Conservation (phyloP, 2,329 filamentous ascomycete genomes). For the Aciculosporium take region DNA sequence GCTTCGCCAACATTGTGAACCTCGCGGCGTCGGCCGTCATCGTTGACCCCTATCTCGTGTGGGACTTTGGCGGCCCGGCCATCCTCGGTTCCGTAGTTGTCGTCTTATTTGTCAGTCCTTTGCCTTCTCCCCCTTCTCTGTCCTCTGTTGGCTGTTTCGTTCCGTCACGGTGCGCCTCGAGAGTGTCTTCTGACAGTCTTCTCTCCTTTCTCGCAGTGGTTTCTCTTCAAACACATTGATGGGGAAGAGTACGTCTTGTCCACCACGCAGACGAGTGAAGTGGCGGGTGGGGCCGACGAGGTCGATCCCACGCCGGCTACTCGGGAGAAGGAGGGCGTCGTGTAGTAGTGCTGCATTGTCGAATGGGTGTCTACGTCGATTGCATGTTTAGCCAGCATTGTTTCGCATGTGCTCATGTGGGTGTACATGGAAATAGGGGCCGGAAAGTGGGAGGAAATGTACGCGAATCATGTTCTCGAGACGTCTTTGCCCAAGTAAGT, state of each 20-base stretch:
- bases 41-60: slow-evolving; percentile 33
- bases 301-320: not conserved
- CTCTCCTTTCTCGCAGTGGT: slow-evolving; percentile 2
- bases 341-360: too few species aligned
- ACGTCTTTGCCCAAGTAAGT: too few species aligned
- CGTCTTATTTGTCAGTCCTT: slow-evolving; percentile 21
- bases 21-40: slow-evolving; percentile 30
- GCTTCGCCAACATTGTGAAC: slow-evolving; percentile 31
- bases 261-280: slow-evolving; percentile 10
- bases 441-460: too few species aligned
- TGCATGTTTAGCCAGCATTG: too few species aligned
- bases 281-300: not conserved
- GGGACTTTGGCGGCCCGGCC: slow-evolving; percentile 34
- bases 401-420: too few species aligned
- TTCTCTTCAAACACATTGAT: slow-evolving; percentile 12
- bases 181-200: too few species aligned
- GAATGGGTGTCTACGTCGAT: too few species aligned
- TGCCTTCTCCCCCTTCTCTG: too few species aligned
- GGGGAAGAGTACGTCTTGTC: slow-evolving; percentile 14
- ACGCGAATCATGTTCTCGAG: too few species aligned
- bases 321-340: not conserved
- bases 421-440: too few species aligned
- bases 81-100: slow-evolving; percentile 30
- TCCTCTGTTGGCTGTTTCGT: not conserved
- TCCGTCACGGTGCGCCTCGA: too few species aligned